Base-by-base conservation (phyloP, 176 grass and related monocot genomes). In the Paspalum notatum region DNA sequence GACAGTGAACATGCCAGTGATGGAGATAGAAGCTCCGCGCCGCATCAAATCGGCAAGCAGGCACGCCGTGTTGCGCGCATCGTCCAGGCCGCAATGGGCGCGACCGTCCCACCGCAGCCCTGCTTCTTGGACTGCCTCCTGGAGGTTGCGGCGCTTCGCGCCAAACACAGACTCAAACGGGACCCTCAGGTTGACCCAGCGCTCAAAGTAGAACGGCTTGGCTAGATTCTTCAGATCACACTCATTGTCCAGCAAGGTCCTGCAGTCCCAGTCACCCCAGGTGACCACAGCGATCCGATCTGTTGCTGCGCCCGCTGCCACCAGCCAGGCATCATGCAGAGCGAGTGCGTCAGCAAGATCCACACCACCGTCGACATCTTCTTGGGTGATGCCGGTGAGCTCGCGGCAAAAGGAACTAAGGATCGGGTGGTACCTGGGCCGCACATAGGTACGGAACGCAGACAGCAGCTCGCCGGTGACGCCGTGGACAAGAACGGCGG, bases 131-230 rank as follows among this genome's bases (percentile, higher is more conserved):
- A 32, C 32, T 2, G 32, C 32, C 32, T 32, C 32, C 32, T 32
- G 32, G 32, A 32, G 32, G 32, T 32, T 32, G 32, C 32, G 32
- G 32, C 32, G 32, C 32, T 3, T 32, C 32, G 32, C 32, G 2
- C 32, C 32, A 32, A 32, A 32, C 32, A 32, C 32, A 32, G 32
- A 32, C 32, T 32, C 88, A 16, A 90, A 93, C 66, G 81, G 84
- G 41, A 93, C 60, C 46, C 78, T 87, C 21, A 93, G 68, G 55
- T 93, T 87, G 77, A 90, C 84, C 91, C 91, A 93, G 39, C 78
- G 75, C 54, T 94, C 66, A 49, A 94, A 91, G 66, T 94, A 94
- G 9, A 41, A 37, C 45, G 88, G 88, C 63, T 86, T 94, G 53
- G 17, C 74, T 47, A 94, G 55, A 4, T 77, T 45, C 54, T 90